Evolutionary conservation across 495 filamentous ascomycete species (phyloP).

Genomic region (Penicillium dipodomyicola): DNA sequence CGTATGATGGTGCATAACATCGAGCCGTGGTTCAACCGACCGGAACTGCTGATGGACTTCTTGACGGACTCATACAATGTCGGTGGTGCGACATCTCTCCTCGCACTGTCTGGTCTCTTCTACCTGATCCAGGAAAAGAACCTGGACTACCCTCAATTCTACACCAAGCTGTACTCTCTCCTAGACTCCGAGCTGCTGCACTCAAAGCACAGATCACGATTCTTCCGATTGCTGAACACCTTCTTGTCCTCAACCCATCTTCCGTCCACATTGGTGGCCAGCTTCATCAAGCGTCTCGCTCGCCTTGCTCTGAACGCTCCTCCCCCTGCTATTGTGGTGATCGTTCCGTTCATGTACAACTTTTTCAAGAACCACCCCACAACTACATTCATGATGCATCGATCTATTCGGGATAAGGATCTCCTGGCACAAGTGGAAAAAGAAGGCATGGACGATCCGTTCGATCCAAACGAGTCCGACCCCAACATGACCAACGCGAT

Average conservation of each 20-base stretch:
- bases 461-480: conserved; percentile 68
- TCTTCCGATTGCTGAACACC: conserved; percentile 88
- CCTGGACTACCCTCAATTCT: conserved; percentile 95
- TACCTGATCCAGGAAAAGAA: conserved; percentile 91
- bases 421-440: conserved; percentile 55
- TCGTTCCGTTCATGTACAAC: conserved; percentile 95
- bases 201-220: conserved; percentile 87
- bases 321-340: conserved; percentile 79
- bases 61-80: conserved; percentile 85
- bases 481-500: conserved; percentile 84
- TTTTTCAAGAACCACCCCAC: conserved; percentile 84
- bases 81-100: conserved; percentile 79
- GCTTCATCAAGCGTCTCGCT: conserved; percentile 90
- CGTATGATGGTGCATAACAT: conserved; percentile 70
- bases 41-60: conserved; percentile 95
- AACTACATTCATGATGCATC: conserved; percentile 94
- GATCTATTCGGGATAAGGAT: conserved; percentile 59
- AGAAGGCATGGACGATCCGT: conserved; percentile 76
- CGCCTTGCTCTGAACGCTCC: conserved; percentile 80
- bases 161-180: conserved; percentile 86
- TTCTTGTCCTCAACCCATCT: conserved; percentile 93
- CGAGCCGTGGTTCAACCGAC: conserved; percentile 80
- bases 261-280: conserved; percentile 83
- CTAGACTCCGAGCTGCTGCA: conserved; percentile 83
- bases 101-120: conserved; percentile 91